Evolutionary conservation across 257 asterid species (phyloP), one percentile per base, ranked within the genome.

Genomic region (Cinchona pubescens): DNA sequence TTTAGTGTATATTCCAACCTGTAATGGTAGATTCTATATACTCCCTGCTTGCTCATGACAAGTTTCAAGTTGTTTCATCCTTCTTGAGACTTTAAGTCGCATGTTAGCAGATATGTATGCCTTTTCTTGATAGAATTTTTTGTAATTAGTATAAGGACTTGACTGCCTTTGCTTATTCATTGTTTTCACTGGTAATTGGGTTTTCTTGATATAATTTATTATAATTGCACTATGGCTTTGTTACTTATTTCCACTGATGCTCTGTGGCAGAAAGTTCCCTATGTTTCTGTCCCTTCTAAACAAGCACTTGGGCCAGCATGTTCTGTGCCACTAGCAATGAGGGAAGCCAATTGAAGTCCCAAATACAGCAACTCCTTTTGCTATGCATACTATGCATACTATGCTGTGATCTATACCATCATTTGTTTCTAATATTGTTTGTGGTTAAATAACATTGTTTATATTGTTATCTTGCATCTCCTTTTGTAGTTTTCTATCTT

Each of bases 311-410:
- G 98, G 37, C 85, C 97, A 14, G 98, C 98, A 32, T 92, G 98
- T 82, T 96, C 97, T 65, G 97, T 92, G 97, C 89, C 71, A 92
- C 98, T 1, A 86, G 90, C 88, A 92, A 92, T 1, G 96, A 92
- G 73, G 93, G 94, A 67, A 91, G 98, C 80, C 97, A 92, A 77
- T 82, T 91, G 97, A 92, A 85, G 86, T 78, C 96, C 75, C 97
- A 92, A 87, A 92, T 91, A 67, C 96, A 86, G 85, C 90, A 88
- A 74, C 74, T 92, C 74, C n/a, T n/a, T n/a, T n/a, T n/a, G n/a
- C n/a, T n/a, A n/a, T n/a, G n/a, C n/a, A n/a, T n/a, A n/a, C n/a
- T n/a, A n/a, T n/a, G n/a, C n/a, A n/a, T 58, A 23, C 21, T 19
- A 37, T 25, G 14, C 21, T 34, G 56, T 1, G 7, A 32, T 29